phyloP scores from a whole-genome alignment of 345 rosid species.

The Orychophragmus violaceus region DNA sequence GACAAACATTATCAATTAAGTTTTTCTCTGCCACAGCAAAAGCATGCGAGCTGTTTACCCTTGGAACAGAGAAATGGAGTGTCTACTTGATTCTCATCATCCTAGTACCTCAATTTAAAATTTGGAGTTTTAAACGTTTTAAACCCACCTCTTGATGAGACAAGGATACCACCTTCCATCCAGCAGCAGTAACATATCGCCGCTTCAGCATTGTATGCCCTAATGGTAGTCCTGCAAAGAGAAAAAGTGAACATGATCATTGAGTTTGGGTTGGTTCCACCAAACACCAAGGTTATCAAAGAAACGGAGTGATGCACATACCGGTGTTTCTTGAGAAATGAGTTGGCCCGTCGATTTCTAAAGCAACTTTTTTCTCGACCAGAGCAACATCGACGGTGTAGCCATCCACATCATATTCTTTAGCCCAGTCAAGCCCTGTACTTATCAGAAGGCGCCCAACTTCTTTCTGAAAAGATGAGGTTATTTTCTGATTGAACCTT shows the following conservation, averaged over 20 bases:
- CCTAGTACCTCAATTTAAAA: not conserved
- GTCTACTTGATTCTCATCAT: constrained; percentile 1
- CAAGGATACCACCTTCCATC: constrained; percentile 77
- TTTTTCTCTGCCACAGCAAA: not conserved
- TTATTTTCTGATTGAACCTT: constrained; percentile 76
- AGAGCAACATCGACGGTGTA: constrained; percentile 78
- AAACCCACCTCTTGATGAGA: constrained; percentile 68
- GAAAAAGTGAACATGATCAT: not conserved
- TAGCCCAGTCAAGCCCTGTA: constrained; percentile 86
- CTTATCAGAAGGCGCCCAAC: constrained; percentile 76
- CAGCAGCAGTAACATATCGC: constrained; percentile 66
- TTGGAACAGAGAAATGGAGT: not conserved
- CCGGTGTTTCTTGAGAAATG: constrained; percentile 90
- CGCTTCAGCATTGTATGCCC: constrained; percentile 85
- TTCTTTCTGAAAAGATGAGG: constrained; percentile 90
- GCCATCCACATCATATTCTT: constrained; percentile 63
- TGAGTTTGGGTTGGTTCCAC: not conserved
- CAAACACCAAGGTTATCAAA: not conserved
- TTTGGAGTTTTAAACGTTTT: not conserved
- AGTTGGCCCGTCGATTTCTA: constrained; percentile 88
- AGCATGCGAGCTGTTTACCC: not conserved
- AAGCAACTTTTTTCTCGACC: constrained; percentile 73
- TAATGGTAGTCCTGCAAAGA: constrained; percentile 60
- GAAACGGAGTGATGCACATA: constrained; percentile 24
- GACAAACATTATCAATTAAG: not conserved